Percentiles rank a stretch among this genome's conserved stretches.
Conservation (phyloP, 2,329 filamentous ascomycete genomes). For the Penicillium sp. region DNA sequence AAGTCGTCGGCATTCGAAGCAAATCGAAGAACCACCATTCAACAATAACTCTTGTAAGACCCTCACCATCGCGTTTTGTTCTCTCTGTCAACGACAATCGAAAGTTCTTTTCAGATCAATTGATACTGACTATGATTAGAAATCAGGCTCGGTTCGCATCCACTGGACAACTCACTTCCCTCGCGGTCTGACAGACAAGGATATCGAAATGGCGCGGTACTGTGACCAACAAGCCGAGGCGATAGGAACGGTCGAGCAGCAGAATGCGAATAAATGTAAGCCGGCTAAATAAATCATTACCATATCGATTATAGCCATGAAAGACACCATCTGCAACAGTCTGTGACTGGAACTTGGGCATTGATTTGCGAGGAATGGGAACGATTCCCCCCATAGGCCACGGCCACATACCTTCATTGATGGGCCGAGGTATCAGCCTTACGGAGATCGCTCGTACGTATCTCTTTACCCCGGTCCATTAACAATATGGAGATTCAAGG, state of each 20-base stretch:
- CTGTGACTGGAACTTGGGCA: neutral
- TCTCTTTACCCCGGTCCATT: too few relatives aligned
- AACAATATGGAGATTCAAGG: neutral
- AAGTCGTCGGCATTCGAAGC: slow-evolving; percentile 34
- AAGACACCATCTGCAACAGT: neutral
- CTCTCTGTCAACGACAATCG: neutral
- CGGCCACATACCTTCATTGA: neutral
- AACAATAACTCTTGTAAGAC: slow-evolving; percentile 36
- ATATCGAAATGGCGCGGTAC: slow-evolving; percentile 33
- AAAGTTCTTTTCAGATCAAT: neutral
- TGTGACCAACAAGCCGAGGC: slow-evolving; percentile 34
- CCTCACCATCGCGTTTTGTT: neutral
- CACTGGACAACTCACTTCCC: slow-evolving; percentile 40
- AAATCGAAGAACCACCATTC: slow-evolving; percentile 36
- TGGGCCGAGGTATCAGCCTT: neutral
- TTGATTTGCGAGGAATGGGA: neutral
- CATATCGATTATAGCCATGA: neutral
- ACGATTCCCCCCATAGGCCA: neutral
- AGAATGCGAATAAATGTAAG: slow-evolving; percentile 12
- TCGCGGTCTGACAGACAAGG: slow-evolving; percentile 35
- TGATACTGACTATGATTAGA: neutral
- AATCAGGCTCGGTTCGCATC: slow-evolving; percentile 33
- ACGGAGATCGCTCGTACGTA: too few relatives aligned
- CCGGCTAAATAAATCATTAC: neutral
- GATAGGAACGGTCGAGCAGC: slow-evolving; percentile 28